Base-by-base conservation (phyloP, 768 basidiomycete genomes). In the Amanita exitialis region DNA sequence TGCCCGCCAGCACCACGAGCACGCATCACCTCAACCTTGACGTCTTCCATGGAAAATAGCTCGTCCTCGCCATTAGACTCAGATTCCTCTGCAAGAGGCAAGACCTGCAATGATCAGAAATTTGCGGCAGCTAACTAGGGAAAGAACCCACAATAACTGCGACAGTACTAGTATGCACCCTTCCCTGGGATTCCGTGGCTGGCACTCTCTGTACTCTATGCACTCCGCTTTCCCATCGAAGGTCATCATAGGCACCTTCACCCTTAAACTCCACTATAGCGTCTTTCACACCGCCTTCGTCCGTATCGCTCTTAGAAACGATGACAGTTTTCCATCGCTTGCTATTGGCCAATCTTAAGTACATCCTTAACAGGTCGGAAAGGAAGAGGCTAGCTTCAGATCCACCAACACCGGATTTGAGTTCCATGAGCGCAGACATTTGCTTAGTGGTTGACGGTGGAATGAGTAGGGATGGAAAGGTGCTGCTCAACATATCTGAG, bases 1-100 rank as follows among this genome's bases (percentile, higher is more conserved):
- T 96, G 94, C 13, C 96, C 95, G 41, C 96, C 96, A 6, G 96
- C 95, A 21, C 96, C 96, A n/a, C 91, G 74, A 0, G 96, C 79
- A 21, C 96, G 83, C 93, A 97, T 96, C 43, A 96, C 91, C 63
- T 98, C 95, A 3, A 92, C 62, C 57, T 78, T 86, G 27, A 98
- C 80, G 45, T 99, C 96, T 48, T 87, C 86, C 69, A 94, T 82
- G 12, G 72, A 70, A 56, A 90, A 82, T 0, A 94, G 71, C 15
- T 82, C 76, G n/a, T 88, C 79, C 6, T 75, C 36, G n/a, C 45
- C 67, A 36, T 71, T 62, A 0, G 70, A 61, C 23, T 82, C 82
- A 0, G 74, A 67, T 54, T 90, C 86, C 54, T 90, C 83, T 18
- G 76, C 65, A 4, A 92, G 68, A 0, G 95, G 95, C 1, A 96